Base-by-base conservation (phyloP, 257 asterid genomes). In the Verbascum thapsus region DNA sequence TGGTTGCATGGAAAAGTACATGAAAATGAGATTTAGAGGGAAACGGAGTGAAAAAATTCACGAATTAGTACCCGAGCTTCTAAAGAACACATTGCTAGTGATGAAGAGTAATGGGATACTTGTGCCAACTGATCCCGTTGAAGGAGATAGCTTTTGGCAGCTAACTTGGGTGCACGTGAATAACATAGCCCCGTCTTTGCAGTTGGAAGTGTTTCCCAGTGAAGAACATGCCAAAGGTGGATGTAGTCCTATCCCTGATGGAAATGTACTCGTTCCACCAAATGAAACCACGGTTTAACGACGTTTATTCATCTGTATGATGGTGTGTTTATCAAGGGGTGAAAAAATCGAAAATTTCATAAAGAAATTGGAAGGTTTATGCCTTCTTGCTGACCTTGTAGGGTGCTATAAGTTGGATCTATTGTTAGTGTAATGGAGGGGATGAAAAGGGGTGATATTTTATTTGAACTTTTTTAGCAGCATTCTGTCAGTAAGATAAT, bases 11-110 rank as follows among this genome's bases (percentile, higher is more conserved):
- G 96, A 91, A 51, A 80, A 55, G 37, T 78, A 58, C 72, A 74
- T 79, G 88, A 88, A 81, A 67, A 61, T 88, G 77, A 85, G 77
- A 68, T 78, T 79, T 60, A 76, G 88, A 81, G 95, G 94, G 65
- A 91, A 80, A 75, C 63, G 76, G 42, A 83, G 98, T 30, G 96
- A 89, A 64, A 88, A 80, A 80, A 72, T 91, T 53, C 90, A 85
- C 3, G 98, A 88, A 61, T 68, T 91, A 53, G 85, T 91, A 10
- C 98, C 96, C 0, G 98, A 91, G 81, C 90, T 91, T 72, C 79
- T 91, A 61, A 91, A 88, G 78, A 91, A 86, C 81, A 83, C 88
- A 3, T 71, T 91, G 50, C 80, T 86, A 17, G 80, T 88, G 66
- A 83, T 91, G 96, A 91, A 91, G 74, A 57, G 81, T 0, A 80